phyloP scores from a whole-genome alignment of 495 filamentous ascomycete genomes.

The Neurospora sp. region DNA sequence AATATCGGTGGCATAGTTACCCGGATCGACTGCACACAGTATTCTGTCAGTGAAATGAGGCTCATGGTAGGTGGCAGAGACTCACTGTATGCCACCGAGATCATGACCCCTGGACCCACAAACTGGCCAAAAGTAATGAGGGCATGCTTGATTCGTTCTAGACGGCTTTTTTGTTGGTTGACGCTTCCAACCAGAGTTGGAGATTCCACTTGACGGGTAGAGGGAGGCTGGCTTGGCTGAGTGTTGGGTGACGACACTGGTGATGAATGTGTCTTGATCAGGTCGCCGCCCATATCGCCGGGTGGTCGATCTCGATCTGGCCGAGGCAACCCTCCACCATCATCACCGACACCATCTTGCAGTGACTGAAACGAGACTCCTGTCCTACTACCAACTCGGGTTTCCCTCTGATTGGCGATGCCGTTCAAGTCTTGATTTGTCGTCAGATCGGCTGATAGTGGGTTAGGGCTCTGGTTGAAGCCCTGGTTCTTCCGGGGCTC shows the following conservation, averaged over 20 bases:
- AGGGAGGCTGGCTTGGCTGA: background rate
- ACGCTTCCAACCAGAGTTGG: background rate
- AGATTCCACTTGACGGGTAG: background rate
- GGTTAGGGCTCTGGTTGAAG: slow-evolving; percentile 49
- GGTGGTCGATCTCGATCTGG: background rate
- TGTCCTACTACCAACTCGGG: background rate
- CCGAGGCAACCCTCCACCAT: background rate
- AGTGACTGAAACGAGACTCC: background rate
- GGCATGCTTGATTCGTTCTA: slow-evolving; percentile 22
- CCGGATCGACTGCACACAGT: slow-evolving; percentile 55
- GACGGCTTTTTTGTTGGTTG: background rate
- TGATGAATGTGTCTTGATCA: background rate
- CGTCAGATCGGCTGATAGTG: slow-evolving; percentile 43
- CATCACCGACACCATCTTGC: background rate
- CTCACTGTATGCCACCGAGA: slow-evolving; percentile 57
- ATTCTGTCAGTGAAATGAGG: slow-evolving; percentile 9
- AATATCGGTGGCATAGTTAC: slow-evolving; percentile 80
- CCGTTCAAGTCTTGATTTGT: slow-evolving; percentile 50
- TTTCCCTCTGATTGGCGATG: slow-evolving; percentile 41
- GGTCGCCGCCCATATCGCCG: background rate
- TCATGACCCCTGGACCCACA: slow-evolving; percentile 78
- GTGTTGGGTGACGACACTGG: background rate
- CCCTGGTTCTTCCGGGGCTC: slow-evolving; percentile 41
- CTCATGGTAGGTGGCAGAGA: slow-evolving; percentile 8
- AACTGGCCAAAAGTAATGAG: slow-evolving; percentile 63